Evolutionary conservation across 208 protist genomes (phyloP), one percentile per base, ranked within the genome.

Genomic region (Trypanosoma brucei): DNA sequence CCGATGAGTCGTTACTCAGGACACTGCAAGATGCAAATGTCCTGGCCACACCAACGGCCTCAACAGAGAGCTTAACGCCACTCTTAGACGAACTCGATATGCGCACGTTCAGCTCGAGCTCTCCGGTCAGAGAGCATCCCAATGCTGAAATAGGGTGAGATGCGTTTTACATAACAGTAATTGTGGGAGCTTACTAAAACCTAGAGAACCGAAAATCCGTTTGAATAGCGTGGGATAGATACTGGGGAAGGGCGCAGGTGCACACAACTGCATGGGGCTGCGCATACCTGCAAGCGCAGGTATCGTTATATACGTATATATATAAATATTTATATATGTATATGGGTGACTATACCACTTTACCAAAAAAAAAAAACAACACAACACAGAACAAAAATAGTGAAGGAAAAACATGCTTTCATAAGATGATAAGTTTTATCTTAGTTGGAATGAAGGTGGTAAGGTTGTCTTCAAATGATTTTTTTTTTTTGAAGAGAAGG

Each of bases 11-110:
- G 1, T 69, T 94, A 7, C 74, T 94, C 49, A 75, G 78, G 42
- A 90, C 84, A 2, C 60, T 94, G 13, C 79, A 94, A 61, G 84
- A 90, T 55, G 78, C 79, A 5, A 88, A 89, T 52, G 71, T 85
- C 33, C 69, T 68, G 1, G 82, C 74, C 53, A 91, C 87, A 35
- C 83, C 87, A 6, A 50, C 84, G 11, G 79, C 76, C 9, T 75
- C 74, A n/a, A 84, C 86, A 8, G 84, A 87, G 31, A 73, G 84
- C 13, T 81, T 91, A 77, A 93, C 87, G 2, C 87, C 87, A 11
- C 54, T 91, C 44, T 70, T 93, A n/a, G 84, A 89, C 52, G 81
- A 89, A 53, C 66, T 89, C 13, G 83, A 88, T 51, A 68, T 81
- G 42, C 78, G 88, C 38, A 76, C 71, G 2, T 86, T 91, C 53